Percentiles rank a stretch among this genome's conserved stretches.
These are phyloP conservation scores for Boletellus deceptivus DNA, from an alignment of 1,284 basidiomycete genomes.

Conservation along the genomic window DNA sequence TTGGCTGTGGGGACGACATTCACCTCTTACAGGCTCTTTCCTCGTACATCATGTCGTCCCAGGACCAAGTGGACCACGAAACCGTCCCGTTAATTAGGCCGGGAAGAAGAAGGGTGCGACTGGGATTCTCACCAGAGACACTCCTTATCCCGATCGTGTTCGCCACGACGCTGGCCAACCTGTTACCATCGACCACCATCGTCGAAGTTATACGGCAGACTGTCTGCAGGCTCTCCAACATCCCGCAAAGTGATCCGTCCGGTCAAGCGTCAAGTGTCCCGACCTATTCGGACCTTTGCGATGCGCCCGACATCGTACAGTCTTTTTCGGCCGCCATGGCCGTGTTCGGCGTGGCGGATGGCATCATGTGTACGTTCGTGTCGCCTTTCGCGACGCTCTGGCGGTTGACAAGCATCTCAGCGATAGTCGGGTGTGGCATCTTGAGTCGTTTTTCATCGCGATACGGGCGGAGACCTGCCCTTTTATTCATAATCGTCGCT, in stretches of 20 bases:
- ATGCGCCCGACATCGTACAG: conserved; percentile 20
- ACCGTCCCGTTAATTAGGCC: conserved; percentile 6
- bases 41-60: conserved; percentile 9
- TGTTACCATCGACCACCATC: conserved; percentile 23
- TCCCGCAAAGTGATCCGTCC: conserved; percentile 9
- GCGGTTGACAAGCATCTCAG: conserved; percentile 18
- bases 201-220: conserved; percentile 28
- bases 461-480: conserved; percentile 32
- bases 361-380: conserved; percentile 24
- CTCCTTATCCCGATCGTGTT: not conserved
- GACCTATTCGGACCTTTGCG: conserved; percentile 23
- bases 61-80: conserved; percentile 7
- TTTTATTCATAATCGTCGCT: conserved; percentile 20
- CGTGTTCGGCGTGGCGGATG: conserved; percentile 11
- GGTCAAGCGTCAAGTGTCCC: conserved; percentile 5
- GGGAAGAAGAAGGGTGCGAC: not conserved
- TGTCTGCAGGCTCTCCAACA: conserved; percentile 29
- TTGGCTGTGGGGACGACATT: too few species aligned
- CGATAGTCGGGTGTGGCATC: conserved; percentile 19
- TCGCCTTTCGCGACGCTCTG: not conserved
- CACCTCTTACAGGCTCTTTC: too few species aligned
- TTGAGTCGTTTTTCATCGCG: conserved; percentile 27
- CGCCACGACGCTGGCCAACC: not conserved
- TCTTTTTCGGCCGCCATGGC: conserved; percentile 24
- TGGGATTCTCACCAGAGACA: not conserved